Percentiles rank a stretch among this genome's conserved stretches.
phyloP scores from a whole-genome alignment of 2,329 filamentous ascomycete genomes.

The Calonectria henricotiae region DNA sequence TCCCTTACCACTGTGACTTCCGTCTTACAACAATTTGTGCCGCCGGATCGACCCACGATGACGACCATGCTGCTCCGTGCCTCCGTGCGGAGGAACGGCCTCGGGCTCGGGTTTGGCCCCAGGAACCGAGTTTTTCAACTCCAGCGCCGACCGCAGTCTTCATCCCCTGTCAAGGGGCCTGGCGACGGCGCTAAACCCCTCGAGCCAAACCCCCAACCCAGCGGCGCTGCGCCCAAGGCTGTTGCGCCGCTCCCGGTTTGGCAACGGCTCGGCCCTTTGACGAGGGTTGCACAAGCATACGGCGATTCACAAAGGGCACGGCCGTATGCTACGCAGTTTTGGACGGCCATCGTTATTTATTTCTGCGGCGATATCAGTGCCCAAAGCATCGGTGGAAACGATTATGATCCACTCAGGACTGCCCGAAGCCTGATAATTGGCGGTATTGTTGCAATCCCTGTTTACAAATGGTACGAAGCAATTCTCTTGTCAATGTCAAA shows the following conservation, averaged over 20 bases:
- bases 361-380: slow-evolving; percentile 84
- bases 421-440: slow-evolving; percentile 83
- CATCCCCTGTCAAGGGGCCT: slow-evolving; percentile 19
- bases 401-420: slow-evolving; percentile 81
- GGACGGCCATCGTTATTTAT: slow-evolving; percentile 84
- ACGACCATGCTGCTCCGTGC: slow-evolving; percentile 45
- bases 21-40: background rate
- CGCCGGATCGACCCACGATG: slow-evolving; percentile 36
- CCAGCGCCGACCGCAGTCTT: slow-evolving; percentile 45
- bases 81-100: slow-evolving; percentile 37
- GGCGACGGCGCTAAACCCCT: slow-evolving; percentile 25
- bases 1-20: slow-evolving; percentile 30
- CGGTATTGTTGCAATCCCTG: slow-evolving; percentile 80
- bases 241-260: slow-evolving; percentile 63
- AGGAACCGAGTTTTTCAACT: slow-evolving; percentile 36
- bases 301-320: slow-evolving; percentile 79
- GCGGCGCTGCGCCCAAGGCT: slow-evolving; percentile 27
- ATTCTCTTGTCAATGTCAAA: background rate
- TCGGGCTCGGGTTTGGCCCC: slow-evolving; percentile 24
- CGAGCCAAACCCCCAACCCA: slow-evolving; percentile 43
- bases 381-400: slow-evolving; percentile 76
- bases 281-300: slow-evolving; percentile 73
- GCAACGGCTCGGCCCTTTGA: slow-evolving; percentile 73
- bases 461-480: slow-evolving; percentile 81
- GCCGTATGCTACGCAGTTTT: slow-evolving; percentile 86